A percentile compares a stretch with the other conserved stretches of the same genome.
Evolutionary conservation across 805 yeast genomes (phyloP).

Genomic region (Metschnikowia koreensis): DNA sequence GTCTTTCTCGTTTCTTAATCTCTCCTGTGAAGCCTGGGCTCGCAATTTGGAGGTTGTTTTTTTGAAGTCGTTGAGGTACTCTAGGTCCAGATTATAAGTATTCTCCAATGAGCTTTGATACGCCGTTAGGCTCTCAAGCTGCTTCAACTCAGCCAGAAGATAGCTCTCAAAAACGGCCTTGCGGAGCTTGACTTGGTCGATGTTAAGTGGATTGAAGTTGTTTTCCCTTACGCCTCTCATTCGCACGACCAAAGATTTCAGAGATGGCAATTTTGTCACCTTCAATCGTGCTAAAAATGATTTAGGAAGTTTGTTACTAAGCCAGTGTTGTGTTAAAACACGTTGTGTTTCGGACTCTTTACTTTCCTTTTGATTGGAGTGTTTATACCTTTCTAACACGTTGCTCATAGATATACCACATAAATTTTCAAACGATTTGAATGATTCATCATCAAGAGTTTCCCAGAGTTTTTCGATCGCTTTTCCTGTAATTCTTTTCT

Average conservation of each 20-base stretch:
- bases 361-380: slow-evolving; percentile 6
- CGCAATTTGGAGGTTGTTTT: slow-evolving; percentile 11
- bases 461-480: slow-evolving; percentile 19
- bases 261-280: slow-evolving; percentile 19
- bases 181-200: slow-evolving; percentile 15
- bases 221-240: slow-evolving; percentile 12
- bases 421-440: slow-evolving; percentile 12
- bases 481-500: slow-evolving; percentile 12
- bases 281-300: slow-evolving; percentile 18
- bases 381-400: slow-evolving; percentile 14
- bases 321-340: slow-evolving; percentile 17
- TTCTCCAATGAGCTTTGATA: slow-evolving; percentile 24
- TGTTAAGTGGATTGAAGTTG: slow-evolving; percentile 13
- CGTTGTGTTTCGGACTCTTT: slow-evolving; percentile 17
- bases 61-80: slow-evolving; percentile 31
- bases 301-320: slow-evolving; percentile 12
- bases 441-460: slow-evolving; percentile 10
- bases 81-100: slow-evolving; percentile 30
- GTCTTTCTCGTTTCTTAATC: neutral
- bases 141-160: slow-evolving; percentile 40
- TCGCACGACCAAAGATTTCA: slow-evolving; percentile 15
- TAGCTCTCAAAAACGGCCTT: slow-evolving; percentile 28
- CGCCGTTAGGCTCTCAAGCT: slow-evolving; percentile 31
- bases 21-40: slow-evolving; percentile 10
- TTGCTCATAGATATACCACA: slow-evolving; percentile 12